These are phyloP conservation scores for Luzula sylvatica DNA, from an alignment of 176 grass and related monocot genomes.

Conservation along the genomic window DNA sequence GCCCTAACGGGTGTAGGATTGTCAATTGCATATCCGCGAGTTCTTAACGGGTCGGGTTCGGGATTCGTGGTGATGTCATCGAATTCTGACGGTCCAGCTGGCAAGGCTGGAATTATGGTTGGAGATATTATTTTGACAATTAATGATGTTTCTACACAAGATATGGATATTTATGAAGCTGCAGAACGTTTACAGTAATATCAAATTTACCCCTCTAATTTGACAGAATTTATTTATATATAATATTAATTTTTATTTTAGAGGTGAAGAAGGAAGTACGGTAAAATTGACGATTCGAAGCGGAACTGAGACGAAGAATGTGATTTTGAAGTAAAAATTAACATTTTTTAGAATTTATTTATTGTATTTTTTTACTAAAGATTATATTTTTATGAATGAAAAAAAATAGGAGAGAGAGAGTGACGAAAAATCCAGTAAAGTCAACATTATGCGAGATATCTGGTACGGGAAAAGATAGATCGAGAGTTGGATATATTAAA, in stretches of 20 bases:
- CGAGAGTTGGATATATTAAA: slow-evolving; percentile 93
- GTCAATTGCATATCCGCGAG: slow-evolving; percentile 70
- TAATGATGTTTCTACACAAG: slow-evolving; percentile 48
- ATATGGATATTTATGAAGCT: slow-evolving; percentile 98
- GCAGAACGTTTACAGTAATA: slow-evolving; percentile 69
- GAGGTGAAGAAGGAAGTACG: slow-evolving; percentile 80
- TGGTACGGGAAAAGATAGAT: slow-evolving; percentile 43
- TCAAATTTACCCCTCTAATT: slow-evolving; percentile 1
- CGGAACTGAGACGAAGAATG: slow-evolving; percentile 43
- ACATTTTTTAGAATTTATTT: slow-evolving; percentile 6
- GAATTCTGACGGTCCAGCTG: slow-evolving; percentile 67
- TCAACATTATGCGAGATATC: slow-evolving; percentile 82
- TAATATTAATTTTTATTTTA: slow-evolving; percentile 20
- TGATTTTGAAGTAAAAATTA: slow-evolving; percentile 67
- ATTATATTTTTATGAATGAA: neutral
- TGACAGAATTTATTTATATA: neutral
- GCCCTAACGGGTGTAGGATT: slow-evolving; percentile 88
- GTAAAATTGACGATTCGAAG: slow-evolving; percentile 70
- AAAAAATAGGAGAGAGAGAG: slow-evolving; percentile 59
- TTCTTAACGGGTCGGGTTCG: slow-evolving; percentile 41
- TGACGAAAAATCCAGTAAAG: slow-evolving; percentile 73
- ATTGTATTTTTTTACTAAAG: neutral
- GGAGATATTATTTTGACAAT: slow-evolving; percentile 91
- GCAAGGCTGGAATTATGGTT: slow-evolving; percentile 69
- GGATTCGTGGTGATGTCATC: slow-evolving; percentile 79